Base-by-base conservation (phyloP, 306 rosid genomes). In the Malus orientalis region DNA sequence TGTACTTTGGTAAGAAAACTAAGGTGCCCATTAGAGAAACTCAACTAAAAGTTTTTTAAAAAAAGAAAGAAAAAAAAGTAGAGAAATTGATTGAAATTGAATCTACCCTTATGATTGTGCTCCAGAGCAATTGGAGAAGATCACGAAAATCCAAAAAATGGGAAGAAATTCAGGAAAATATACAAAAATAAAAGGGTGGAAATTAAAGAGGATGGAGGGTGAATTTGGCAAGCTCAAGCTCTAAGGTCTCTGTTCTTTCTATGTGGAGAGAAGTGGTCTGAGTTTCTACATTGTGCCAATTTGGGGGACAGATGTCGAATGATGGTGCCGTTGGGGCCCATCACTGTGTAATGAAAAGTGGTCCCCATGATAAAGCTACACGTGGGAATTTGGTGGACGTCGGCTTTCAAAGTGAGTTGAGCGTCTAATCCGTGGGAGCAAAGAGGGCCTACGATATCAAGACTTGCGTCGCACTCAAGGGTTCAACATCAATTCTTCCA, bases 21-120 rank as follows among this genome's bases (percentile, higher is more conserved):
- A 23, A 67, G 75, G 75, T 64, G 30, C 32, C 80, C 87, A 80
- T 80, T 6, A 44, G 5, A 62, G 69, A 20, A 51, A 70, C 4
- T 47, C 61, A 25, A 65, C 73, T 10, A 40, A 78, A 18, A 14
- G 11, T 23, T 23, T 23, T 23, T 23, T 22, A 69, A 42, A 67
- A 51, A 6, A 7, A 9, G 44, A 42, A 19, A 13, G 3, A 3
- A 19, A 51, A 36, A 18, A 4, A 4, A 5, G 20, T 49, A 2
- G 8, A 49, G 55, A 49, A 5, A 49, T 49, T 49, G 55, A 19
- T 33, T 25, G 65, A 18, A 40, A 61, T 27, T 27, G 38, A 61
- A 61, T 16, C 20, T 27, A 27, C 38, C 67, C 6, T 25, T 22
- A 4, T 58, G 63, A 22, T 58, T 27, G 45, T 19, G 33, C 13